phyloP scores from a whole-genome alignment of 805 yeast genomes.

The Priceomyces haplophilus region DNA sequence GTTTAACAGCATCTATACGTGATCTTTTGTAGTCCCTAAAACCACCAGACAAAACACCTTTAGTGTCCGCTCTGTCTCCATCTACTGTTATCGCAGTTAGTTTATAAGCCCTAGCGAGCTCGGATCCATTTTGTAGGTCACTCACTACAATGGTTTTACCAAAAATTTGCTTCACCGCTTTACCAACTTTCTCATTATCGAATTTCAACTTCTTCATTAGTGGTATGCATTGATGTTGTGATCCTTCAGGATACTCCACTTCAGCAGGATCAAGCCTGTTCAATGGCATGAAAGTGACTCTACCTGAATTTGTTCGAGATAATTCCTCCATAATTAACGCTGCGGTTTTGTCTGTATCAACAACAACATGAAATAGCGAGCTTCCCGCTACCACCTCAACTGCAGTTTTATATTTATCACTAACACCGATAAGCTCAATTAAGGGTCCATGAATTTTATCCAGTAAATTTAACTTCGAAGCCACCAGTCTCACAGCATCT shows the following conservation, averaged over 20 bases:
- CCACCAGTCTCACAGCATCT: constrained; percentile 61
- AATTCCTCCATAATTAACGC: constrained; percentile 74
- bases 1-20: constrained; percentile 66
- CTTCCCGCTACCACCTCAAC: constrained; percentile 89
- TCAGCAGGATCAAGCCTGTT: constrained; percentile 54
- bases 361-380: constrained; percentile 83
- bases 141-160: constrained; percentile 77
- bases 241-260: constrained; percentile 55
- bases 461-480: constrained; percentile 53
- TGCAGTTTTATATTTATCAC: constrained; percentile 79
- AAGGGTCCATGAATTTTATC: constrained; percentile 75
- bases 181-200: constrained; percentile 49
- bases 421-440: constrained; percentile 78
- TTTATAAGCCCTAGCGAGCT: constrained; percentile 56
- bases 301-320: constrained; percentile 64
- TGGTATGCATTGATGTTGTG: constrained; percentile 65
- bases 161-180: constrained; percentile 76
- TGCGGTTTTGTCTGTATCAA: constrained; percentile 84
- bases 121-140: constrained; percentile 64
- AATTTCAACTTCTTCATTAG: constrained; percentile 69
- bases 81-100: constrained; percentile 82
- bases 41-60: constrained; percentile 89
- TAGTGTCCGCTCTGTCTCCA: constrained; percentile 84
- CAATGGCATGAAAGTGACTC: constrained; percentile 89
- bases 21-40: constrained; percentile 65